Evolutionary conservation across 805 yeast species (phyloP), one percentile per base, ranked within the genome.

Genomic region (Ogataea populi-albae): DNA sequence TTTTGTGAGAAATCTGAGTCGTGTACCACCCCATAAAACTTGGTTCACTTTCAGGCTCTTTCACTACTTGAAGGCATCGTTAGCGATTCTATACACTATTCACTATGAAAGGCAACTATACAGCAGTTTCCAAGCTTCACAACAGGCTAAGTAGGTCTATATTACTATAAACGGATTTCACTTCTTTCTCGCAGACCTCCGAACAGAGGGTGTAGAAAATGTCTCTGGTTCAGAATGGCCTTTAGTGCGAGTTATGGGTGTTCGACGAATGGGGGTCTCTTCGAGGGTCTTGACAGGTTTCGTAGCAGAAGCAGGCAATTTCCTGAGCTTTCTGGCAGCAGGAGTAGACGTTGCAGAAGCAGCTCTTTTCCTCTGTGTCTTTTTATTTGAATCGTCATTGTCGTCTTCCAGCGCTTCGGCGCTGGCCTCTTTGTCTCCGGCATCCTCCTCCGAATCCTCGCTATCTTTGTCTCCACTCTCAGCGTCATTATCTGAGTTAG

Each of bases 181-280:
- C 35, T 45, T 47, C 45, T 45, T 47, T 21, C 52, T 35, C 22
- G 49, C 34, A 30, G 49, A 45, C 23, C 52, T 34, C 30, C 52
- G 34, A 27, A 45, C 44, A 14, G 48, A 40, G 20, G 52, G 52
- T 5, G 52, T 47, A 21, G 42, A 21, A 5, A 49, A 46, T 30
- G 35, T 33, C 5, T 35, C 30, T 6, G 39, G 25, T 18, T 35
- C 41, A n/a, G 37, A 18, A 23, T 34, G 34, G 26, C 37, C 23
- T 17, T 30, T 7, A 7, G 30, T 34, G 26, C 41, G 33, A 11
- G 32, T 26, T n/a, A 26, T 31, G 28, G 47, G 47, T 8, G 49
- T 47, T 10, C 28, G 35, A 14, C 41, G 41, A 14, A 22, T 35
- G 1, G 49, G 44, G 3, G 46, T 40, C 30, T 44, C 45, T 32